A percentile compares a stretch with the other conserved stretches of the same genome.
These are phyloP conservation scores for Viridothelium virens DNA, from an alignment of 495 filamentous ascomycete genomes.

Conservation along the genomic window DNA sequence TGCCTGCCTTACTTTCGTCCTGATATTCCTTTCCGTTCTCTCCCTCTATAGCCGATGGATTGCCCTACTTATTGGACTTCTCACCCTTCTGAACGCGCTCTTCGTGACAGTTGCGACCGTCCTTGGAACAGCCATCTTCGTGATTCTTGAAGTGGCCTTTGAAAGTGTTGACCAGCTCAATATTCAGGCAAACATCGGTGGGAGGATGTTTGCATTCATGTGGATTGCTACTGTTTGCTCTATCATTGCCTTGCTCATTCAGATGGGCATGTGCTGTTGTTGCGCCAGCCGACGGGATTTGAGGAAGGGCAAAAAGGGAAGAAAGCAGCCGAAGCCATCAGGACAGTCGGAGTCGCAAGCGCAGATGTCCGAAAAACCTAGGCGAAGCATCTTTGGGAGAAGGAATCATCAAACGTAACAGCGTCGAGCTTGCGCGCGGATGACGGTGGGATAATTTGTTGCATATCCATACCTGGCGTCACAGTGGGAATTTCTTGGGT, in stretches of 20 bases:
- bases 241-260: slow-evolving; percentile 60
- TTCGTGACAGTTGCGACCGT: slow-evolving; percentile 60
- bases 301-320: slow-evolving; percentile 44
- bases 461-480: not conserved
- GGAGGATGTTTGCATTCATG: slow-evolving; percentile 74
- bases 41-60: slow-evolving; percentile 49
- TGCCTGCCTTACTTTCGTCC: slow-evolving; percentile 56
- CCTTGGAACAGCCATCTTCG: slow-evolving; percentile 72
- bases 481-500: no score
- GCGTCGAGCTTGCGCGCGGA: not conserved
- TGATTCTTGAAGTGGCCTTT: slow-evolving; percentile 68
- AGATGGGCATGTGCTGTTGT: slow-evolving; percentile 67
- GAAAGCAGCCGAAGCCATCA: slow-evolving; percentile 20
- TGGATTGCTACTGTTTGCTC: slow-evolving; percentile 68
- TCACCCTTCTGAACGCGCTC: slow-evolving; percentile 56
- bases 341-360: not conserved
- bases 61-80: slow-evolving; percentile 48
- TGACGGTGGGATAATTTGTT: not conserved
- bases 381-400: not conserved
- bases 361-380: not conserved
- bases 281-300: slow-evolving; percentile 56
- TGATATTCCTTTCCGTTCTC: slow-evolving; percentile 55
- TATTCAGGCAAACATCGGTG: slow-evolving; percentile 62
- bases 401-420: not conserved
- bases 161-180: slow-evolving; percentile 56